Evolutionary conservation across 768 basidiomycete genomes (phyloP), one percentile per base, ranked within the genome.

Genomic region (Mycena chlorophos): DNA sequence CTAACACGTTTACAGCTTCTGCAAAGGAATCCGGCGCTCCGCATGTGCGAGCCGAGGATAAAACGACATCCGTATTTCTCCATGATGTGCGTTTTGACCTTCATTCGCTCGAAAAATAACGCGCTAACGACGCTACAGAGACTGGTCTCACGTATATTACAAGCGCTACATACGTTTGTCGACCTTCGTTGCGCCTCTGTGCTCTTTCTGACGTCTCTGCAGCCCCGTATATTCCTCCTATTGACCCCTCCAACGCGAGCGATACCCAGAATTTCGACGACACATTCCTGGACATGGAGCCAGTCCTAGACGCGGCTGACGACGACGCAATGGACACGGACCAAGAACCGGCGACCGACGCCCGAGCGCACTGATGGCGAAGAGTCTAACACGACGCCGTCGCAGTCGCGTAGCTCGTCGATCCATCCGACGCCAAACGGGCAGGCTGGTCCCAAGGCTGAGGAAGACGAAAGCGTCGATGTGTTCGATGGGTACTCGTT

Each of bases 181-280:
- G n/a, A n/a, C n/a, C n/a, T n/a, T n/a, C n/a, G n/a, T n/a, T n/a
- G n/a, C n/a, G n/a, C n/a, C n/a, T n/a, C n/a, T n/a, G n/a, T n/a
- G n/a, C n/a, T n/a, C n/a, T n/a, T n/a, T n/a, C n/a, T n/a, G n/a
- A n/a, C n/a, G n/a, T n/a, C n/a, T n/a, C n/a, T n/a, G 25, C 62
- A 93, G 91, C 94, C 73, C 92, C 92, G 38, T 93, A 94, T 79
- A 92, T 94, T 66, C 92, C 92, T 14, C 88, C 88, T 27, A 91
- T 94, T 67, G 91, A 95, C 69, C 88, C 91, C 20, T 83, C 84
- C 38, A 92, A 96, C 73, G 94, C 94, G 57, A 86, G 87, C 64
- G 97, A 99, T 81, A 95, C 92, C 61, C 91, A 91, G 70, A 98
- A 98, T 73, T 99, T 98, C 71, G 96, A 98, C 71, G 91, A 95